These are phyloP conservation scores for Phytophthora parvispora DNA, from an alignment of 352 stramenopile species.

Conservation along the genomic window DNA sequence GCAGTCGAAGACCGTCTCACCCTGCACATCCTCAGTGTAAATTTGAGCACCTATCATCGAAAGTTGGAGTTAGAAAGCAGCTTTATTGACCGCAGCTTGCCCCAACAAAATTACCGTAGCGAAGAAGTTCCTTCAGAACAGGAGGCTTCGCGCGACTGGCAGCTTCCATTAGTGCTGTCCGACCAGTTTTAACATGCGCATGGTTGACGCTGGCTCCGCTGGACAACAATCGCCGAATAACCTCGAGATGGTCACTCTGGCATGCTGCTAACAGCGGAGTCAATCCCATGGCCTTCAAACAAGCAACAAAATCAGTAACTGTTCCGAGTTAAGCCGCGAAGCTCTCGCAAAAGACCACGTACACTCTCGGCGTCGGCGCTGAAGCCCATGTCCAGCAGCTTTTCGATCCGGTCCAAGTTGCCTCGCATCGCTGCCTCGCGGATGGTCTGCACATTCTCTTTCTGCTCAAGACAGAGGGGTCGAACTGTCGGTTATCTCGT, in stretches of 20 bases:
- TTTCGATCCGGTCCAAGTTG: conserved; percentile 53
- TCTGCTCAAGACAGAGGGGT: conserved; percentile 38
- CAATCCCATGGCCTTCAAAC: conserved; percentile 68
- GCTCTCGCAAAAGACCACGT: background rate
- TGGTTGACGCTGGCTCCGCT: conserved; percentile 63
- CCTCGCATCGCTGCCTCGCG: conserved; percentile 73
- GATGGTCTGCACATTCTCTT: conserved; percentile 76
- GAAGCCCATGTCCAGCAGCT: conserved; percentile 62
- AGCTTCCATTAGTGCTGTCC: conserved; percentile 76
- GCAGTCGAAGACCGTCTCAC: conserved; percentile 58
- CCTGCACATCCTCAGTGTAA: conserved; percentile 50
- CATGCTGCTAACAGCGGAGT: conserved; percentile 70
- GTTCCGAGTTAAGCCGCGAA: background rate
- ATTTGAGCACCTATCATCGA: conserved; percentile 50
- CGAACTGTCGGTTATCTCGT: no score
- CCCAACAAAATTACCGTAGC: conserved; percentile 46
- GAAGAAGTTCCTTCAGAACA: conserved; percentile 67
- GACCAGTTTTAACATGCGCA: conserved; percentile 57
- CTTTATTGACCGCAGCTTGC: background rate
- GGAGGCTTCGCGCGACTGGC: conserved; percentile 39
- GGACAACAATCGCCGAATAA: conserved; percentile 57
- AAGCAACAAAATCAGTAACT: background rate
- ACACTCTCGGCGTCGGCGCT: conserved; percentile 71
- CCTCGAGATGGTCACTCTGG: conserved; percentile 55
- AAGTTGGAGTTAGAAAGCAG: background rate